Conservation (phyloP, 2,329 filamentous ascomycete species). For the Penicillium sclerotigenum region DNA sequence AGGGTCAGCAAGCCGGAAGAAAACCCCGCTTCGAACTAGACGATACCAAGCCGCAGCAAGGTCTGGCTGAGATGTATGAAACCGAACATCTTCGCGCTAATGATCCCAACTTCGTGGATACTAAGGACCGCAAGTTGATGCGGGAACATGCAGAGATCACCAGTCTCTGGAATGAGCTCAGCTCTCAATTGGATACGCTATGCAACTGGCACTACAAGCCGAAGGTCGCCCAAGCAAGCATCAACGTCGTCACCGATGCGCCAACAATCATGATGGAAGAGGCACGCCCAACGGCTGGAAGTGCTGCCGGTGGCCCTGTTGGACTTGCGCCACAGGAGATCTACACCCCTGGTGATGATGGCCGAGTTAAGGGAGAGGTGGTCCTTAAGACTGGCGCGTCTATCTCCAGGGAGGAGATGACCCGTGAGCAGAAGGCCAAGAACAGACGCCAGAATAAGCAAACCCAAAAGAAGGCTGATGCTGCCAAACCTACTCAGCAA, state of each 20-base stretch:
- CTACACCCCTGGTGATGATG: conserved; percentile 74
- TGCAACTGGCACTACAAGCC: conserved; percentile 96
- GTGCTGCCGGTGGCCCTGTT: conserved; percentile 56
- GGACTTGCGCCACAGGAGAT: conserved; percentile 92
- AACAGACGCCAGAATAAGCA: conserved; percentile 80
- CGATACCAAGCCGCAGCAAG: conserved; percentile 81
- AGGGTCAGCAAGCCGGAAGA: conserved; percentile 60
- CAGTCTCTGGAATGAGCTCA: conserved; percentile 76
- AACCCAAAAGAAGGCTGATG: conserved; percentile 64
- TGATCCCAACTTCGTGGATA: conserved; percentile 77
- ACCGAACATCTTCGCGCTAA: conserved; percentile 78
- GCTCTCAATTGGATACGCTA: conserved; percentile 77
- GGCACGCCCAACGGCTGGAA: conserved; percentile 78
- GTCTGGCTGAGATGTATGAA: conserved; percentile 90
- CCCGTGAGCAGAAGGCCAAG: conserved; percentile 76
- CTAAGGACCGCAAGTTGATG: conserved; percentile 75
- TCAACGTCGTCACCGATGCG: conserved; percentile 85
- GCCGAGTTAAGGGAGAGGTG: conserved; percentile 64
- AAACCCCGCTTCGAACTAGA: conserved; percentile 77
- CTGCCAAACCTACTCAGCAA: conserved; percentile 47
- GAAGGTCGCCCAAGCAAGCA: conserved; percentile 72
- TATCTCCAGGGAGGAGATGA: conserved; percentile 80
- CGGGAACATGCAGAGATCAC: conserved; percentile 82
- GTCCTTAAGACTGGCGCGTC: conserved; percentile 74
- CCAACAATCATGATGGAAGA: conserved; percentile 95